phyloP scores from a whole-genome alignment of 495 filamentous ascomycete species.

The Parathielavia hyrcaniae region DNA sequence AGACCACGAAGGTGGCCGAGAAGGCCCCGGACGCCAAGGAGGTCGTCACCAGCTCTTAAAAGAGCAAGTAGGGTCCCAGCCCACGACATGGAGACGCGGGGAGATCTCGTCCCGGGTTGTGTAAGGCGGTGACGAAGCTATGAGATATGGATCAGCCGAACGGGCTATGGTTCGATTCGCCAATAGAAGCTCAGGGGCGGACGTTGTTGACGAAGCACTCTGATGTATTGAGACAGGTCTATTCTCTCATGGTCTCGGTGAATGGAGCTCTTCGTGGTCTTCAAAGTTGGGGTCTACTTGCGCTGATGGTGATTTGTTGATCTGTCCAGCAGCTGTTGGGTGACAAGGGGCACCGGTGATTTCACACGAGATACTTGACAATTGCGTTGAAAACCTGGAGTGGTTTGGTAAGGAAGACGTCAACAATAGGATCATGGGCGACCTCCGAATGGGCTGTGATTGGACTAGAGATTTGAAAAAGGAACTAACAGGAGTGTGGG shows the following conservation, averaged over 20 bases:
- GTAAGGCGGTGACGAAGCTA: not conserved
- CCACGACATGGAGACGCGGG: not conserved
- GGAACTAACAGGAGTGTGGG: too few relatives aligned
- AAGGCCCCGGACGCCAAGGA: conserved; percentile 45
- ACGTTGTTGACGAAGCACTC: conserved; percentile 7
- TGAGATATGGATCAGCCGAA: conserved; percentile 5
- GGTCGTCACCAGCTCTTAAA: conserved; percentile 10
- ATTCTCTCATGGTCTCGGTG: not conserved
- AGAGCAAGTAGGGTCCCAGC: not conserved
- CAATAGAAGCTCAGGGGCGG: conserved; percentile 3
- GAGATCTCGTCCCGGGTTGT: not conserved
- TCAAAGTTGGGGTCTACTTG: not conserved
- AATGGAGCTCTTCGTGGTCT: conserved; percentile 11
- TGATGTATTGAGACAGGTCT: conserved; percentile 15
- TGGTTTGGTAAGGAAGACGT: not conserved
- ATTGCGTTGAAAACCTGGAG: not conserved
- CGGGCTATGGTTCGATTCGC: not conserved
- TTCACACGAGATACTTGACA: too few relatives aligned
- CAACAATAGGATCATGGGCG: not conserved
- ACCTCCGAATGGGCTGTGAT: not conserved
- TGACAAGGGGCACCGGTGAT: not conserved
- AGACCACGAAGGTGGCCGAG: conserved; percentile 31
- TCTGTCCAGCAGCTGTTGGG: not conserved
- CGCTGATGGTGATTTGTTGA: not conserved
- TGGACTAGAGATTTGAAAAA: too few relatives aligned